Evolutionary conservation across 192 early-diverging fungal genomes (phyloP), one percentile per base, ranked within the genome.

Genomic region (Rhizophagus sp.): DNA sequence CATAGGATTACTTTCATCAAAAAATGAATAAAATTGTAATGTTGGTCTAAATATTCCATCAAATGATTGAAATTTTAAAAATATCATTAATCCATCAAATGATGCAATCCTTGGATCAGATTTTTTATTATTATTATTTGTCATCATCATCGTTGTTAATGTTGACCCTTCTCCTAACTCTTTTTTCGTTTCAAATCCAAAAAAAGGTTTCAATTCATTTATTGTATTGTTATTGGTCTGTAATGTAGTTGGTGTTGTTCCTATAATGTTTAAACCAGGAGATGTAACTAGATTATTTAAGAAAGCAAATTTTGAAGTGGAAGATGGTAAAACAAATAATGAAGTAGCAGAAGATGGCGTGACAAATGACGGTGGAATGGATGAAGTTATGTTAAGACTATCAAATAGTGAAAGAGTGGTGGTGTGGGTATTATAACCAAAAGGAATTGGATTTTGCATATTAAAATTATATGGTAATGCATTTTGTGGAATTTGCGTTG

Each of bases 41-140:
- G 24, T 50, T 30, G 65, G 64, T 52, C 15, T 30, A 50, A 78
- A 68, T 33, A 34, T 65, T 68, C 76, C 65, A 78, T 78, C 76
- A 78, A 68, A 78, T n/a, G 76, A 68, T 78, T 78, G 65, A 3
- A 78, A 78, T 17, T 27, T 50, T 27, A 78, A 68, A 68, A 69
- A 68, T 8, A 1, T 41, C 15, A 47, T 68, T 7, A 78, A 34
- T n/a, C 19, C 65, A 50, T 78, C 65, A 41, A 78, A 24, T 57
- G 44, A 52, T 22, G 17, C 15, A 22, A 12, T 12, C 12, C 13
- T 27, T 36, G 22, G n/a, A 47, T 73, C 19, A 15, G 30, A n/a
- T 27, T 73, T 73, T 19, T 57, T 57, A 57, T 57, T 17, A 57
- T 57, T 4, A 47, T 47, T 47, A 12, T 10, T 47, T 47, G 44